Conservation (phyloP, 225 moss, liverwort and hornwort genomes). For the Sphagnum contortum region DNA sequence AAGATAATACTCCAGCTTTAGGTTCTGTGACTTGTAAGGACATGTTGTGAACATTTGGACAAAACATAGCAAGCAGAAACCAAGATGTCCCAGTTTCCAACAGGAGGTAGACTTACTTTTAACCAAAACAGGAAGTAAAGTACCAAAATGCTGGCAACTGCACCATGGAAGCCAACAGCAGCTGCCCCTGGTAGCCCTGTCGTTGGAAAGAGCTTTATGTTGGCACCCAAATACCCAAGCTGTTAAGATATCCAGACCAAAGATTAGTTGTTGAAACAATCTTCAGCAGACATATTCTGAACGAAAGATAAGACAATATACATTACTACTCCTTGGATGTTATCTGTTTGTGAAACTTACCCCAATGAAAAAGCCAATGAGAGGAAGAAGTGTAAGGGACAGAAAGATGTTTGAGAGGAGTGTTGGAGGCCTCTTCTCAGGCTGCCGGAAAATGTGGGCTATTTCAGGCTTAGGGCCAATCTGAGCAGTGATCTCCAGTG, state of each 20-base stretch:
- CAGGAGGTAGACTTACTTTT: slow-evolving; percentile 22
- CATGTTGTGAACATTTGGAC: too few relatives aligned
- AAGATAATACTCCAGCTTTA: too few relatives aligned
- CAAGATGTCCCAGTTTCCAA: too few relatives aligned
- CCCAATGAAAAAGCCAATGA: slow-evolving; percentile 64
- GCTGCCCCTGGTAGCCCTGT: slow-evolving; percentile 57
- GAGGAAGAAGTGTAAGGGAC: slow-evolving; percentile 64
- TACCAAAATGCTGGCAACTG: slow-evolving; percentile 61
- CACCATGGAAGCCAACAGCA: slow-evolving; percentile 63
- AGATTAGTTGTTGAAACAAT: too few relatives aligned
- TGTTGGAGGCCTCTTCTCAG: slow-evolving; percentile 69
- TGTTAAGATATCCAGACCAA: slow-evolving; percentile 7
- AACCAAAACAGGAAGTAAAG: slow-evolving; percentile 87
- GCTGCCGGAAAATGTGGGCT: slow-evolving; percentile 75
- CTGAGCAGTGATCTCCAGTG: slow-evolving; percentile 23
- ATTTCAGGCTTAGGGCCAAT: slow-evolving; percentile 70
- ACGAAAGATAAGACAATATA: too few relatives aligned
- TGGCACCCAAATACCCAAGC: slow-evolving; percentile 55
- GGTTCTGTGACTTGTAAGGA: too few relatives aligned
- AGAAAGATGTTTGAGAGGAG: slow-evolving; percentile 69
- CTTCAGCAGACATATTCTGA: too few relatives aligned
- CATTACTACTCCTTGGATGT: too few relatives aligned
- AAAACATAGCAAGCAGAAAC: too few relatives aligned
- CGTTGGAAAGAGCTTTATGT: slow-evolving; percentile 59
- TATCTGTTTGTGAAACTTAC: slow-evolving; percentile 11